Base-by-base conservation (phyloP, 108 stramenopile species). In the Chaetoceros muelleri region DNA sequence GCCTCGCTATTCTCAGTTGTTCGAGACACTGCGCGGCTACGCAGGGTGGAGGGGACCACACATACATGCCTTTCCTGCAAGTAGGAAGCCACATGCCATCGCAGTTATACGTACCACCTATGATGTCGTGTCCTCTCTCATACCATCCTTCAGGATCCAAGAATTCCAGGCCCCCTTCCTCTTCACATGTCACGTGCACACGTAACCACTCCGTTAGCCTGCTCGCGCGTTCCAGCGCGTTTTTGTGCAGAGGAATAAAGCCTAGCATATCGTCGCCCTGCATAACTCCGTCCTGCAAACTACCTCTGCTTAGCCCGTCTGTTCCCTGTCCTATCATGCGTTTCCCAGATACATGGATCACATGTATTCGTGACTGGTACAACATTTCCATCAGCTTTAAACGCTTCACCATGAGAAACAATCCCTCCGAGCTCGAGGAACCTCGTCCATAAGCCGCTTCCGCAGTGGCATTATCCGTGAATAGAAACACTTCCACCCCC, bases 391-490 rank as follows among this genome's bases (percentile, higher is more conserved):
- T 1, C 2, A 29, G 46, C 3, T 64, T 48, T 20, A 77, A 46
- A 0, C 57, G 16, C 0, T 77, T 30, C 5, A 81, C 61, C 8
- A 75, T 31, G 1, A 64, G 34, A n/a, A 28, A 55, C 27, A 76
- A 46, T n/a, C 31, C 20, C 30, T 56, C 40, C 28, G 62, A 59
- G 1, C 3, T 59, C 2, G 65, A 69, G 22, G 59, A 62, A 1
- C 80, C 80, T 24, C 63, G 67, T 28, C 63, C 69, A 51, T 63
- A 74, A 21, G 66, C 61, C 2, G 49, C 52, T 44, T 77, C 71
- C 28, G 65, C 60, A 0, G 40, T 53, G 2, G 28, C 28, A 51
- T 79, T 79, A 70, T 74, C 73, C 0, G 73, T 79, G 28, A 69
- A 53, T 1, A 71, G 20, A 25, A 60, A 72, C n/a, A 79, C 7